Base-by-base conservation (phyloP, 164 flowering plant species). In the Saururus chinensis region DNA sequence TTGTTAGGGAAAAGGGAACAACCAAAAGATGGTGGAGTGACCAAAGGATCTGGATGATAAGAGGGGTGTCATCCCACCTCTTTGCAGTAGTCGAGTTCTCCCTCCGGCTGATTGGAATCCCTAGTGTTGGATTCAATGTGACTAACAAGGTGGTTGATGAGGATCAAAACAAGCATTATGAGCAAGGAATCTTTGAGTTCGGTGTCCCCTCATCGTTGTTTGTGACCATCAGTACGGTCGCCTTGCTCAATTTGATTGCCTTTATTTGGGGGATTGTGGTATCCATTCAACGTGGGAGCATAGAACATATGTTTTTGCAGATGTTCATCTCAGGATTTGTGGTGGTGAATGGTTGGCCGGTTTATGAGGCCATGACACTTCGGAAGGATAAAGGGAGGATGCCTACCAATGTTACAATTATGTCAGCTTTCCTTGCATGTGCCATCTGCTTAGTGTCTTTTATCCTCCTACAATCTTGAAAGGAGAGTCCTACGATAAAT, bases 21-120 rank as follows among this genome's bases (percentile, higher is more conserved):
- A 9, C 73, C 25, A 55, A 37, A 49, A 71, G 68, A 55, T 89
- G 97, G 97, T 84, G 88, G 88, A 90, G 64, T 42, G 83, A 79
- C 40, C 93, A 88, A 53, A 76, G 96, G 62, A 79, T 84, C 76
- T 91, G 92, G 93, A 42, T 84, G 71, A 74, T 83, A n/a, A 73
- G 77, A 23, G 89, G 96, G n/a, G 67, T 77, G 4, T 63, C 97
- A 19, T 73, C 76, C 57, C 75, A 57, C 66, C 30, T 69, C 5
- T 84, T 82, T 58, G 88, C 77, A 17, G 19, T 57, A 1, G 16
- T 75, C 0, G 85, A 91, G 53, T 85, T 45, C 74, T 7, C 65
- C 0, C 73, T 75, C 59, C 68, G 73, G 24, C 40, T 24, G 51
- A 25, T 83, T 0, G 84, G 85, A 40, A 65, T 83, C 10, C 60